phyloP scores from a whole-genome alignment of 148 eudicot species.

The Camellia lanceoleosa region DNA sequence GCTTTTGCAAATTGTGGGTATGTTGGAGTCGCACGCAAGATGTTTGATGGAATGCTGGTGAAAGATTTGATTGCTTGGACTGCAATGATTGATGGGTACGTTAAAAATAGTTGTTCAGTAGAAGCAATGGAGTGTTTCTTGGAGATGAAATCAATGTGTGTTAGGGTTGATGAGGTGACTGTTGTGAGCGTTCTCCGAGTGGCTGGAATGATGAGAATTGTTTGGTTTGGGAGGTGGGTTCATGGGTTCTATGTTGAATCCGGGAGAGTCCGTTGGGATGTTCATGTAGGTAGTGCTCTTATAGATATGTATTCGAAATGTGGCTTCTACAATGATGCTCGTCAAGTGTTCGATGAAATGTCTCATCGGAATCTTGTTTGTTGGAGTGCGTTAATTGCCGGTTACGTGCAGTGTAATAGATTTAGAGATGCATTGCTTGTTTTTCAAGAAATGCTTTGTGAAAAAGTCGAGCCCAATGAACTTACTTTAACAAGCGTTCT shows the following conservation, averaged over 20 bases:
- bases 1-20: conserved; percentile 18
- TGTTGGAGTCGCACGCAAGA: conserved; percentile 15
- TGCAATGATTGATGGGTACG: conserved; percentile 27
- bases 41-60: conserved; percentile 21
- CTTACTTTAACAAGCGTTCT: conserved; percentile 21
- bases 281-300: conserved; percentile 24
- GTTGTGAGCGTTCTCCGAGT: conserved; percentile 24
- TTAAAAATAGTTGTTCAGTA: not conserved
- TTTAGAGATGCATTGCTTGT: conserved; percentile 22
- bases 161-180: conserved; percentile 19
- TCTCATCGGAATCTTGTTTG: conserved; percentile 19
- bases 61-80: conserved; percentile 23
- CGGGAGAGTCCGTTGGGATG: conserved; percentile 26
- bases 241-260: conserved; percentile 30
- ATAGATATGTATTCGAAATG: conserved; percentile 27
- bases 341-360: conserved; percentile 16
- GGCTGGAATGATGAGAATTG: conserved; percentile 18
- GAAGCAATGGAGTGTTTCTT: conserved; percentile 20
- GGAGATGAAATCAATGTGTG: conserved; percentile 16
- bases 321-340: conserved; percentile 18
- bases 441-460: conserved; percentile 21
- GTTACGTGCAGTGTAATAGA: conserved; percentile 16
- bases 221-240: conserved; percentile 31
- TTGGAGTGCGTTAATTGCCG: conserved; percentile 24
- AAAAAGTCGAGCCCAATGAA: conserved; percentile 22